A percentile compares a stretch with the other conserved stretches of the same genome.
Evolutionary conservation across 73 alveolate genomes (phyloP).

Genomic region (Paramecium octaurelia): DNA sequence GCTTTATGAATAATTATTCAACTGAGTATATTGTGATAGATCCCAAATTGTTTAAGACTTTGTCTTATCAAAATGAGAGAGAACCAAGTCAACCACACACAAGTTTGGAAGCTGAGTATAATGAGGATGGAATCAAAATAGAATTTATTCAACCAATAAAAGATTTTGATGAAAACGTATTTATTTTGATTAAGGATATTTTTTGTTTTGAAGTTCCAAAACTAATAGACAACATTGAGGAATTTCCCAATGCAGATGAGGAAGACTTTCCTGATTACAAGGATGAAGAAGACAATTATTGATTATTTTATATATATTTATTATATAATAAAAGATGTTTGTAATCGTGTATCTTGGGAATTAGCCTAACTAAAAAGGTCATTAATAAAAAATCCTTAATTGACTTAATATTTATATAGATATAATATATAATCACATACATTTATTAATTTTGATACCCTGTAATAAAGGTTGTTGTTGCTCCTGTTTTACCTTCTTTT

Average conservation of each 20-base stretch:
- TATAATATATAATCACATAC: background rate
- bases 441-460: background rate
- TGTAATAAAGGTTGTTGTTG: background rate
- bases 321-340: no score
- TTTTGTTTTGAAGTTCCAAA: background rate
- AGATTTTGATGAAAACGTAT: background rate
- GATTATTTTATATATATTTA: background rate
- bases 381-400: background rate
- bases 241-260: slow-evolving; percentile 21
- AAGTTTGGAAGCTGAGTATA: background rate
- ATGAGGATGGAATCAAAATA: background rate
- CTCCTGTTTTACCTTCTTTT: slow-evolving; percentile 19
- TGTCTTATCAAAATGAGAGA: background rate
- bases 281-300: background rate
- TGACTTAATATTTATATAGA: slow-evolving; percentile 11
- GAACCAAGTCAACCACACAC: background rate
- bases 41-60: background rate
- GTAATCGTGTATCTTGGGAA: no score
- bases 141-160: background rate
- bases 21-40: background rate
- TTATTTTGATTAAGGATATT: background rate
- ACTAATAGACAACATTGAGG: background rate
- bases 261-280: slow-evolving; percentile 28
- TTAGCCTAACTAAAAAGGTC: no score
- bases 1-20: background rate